phyloP scores from a whole-genome alignment of 1,284 basidiomycete genomes.

The Vanrija sp. region DNA sequence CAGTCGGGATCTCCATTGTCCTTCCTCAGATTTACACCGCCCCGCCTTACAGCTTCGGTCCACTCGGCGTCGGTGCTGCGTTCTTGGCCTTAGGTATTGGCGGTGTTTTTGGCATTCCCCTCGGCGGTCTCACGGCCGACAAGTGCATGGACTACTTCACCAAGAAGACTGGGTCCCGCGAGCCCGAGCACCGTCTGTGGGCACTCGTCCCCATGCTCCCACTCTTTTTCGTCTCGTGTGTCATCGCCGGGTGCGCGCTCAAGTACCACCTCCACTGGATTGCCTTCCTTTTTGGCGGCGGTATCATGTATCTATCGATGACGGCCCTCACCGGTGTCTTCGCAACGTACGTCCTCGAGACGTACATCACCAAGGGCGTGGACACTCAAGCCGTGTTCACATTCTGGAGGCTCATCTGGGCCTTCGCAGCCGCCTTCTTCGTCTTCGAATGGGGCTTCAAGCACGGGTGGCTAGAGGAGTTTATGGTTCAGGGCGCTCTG shows the following conservation, averaged over 20 bases:
- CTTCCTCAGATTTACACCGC: conserved; percentile 37
- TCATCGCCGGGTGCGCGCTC: conserved; percentile 39
- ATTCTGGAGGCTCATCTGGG: conserved; percentile 47
- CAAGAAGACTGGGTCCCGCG: conserved; percentile 29
- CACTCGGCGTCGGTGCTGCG: conserved; percentile 33
- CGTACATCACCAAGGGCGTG: conserved; percentile 33
- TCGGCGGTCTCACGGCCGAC: conserved; percentile 40
- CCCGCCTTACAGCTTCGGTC: conserved; percentile 38
- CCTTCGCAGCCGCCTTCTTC: conserved; percentile 45
- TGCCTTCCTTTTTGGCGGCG: conserved; percentile 40
- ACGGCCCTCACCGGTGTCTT: conserved; percentile 27
- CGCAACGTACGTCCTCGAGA: conserved; percentile 43
- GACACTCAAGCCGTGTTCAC: conserved; percentile 46
- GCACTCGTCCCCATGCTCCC: conserved; percentile 20
- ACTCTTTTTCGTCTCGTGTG: conserved; percentile 34
- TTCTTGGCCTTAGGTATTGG: conserved; percentile 45
- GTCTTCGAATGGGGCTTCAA: conserved; percentile 35
- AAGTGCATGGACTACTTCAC: conserved; percentile 33
- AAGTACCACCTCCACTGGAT: conserved; percentile 40
- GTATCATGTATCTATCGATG: conserved; percentile 38
- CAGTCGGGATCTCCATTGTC: conserved; percentile 42
- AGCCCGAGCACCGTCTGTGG: conserved; percentile 47
- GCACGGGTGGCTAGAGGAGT: conserved; percentile 28
- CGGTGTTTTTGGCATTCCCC: conserved; percentile 41
- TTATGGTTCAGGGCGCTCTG: conserved; percentile 35